Percentiles rank a stretch among this genome's conserved stretches.
Evolutionary conservation across 2,329 filamentous ascomycete species (phyloP).

Genomic region (Aspergillus amoenus): DNA sequence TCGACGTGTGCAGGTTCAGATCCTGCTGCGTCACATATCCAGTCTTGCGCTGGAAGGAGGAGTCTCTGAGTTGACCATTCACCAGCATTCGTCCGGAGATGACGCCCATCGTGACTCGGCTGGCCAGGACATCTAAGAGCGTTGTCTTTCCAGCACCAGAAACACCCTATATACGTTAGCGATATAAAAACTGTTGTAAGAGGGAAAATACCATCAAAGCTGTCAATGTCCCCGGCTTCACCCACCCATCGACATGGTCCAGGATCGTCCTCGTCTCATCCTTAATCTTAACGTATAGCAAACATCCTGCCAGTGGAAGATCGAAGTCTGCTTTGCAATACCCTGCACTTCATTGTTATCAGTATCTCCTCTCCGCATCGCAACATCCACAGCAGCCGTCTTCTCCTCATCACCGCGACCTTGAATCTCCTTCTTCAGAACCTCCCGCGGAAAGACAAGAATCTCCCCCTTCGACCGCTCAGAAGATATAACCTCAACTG

Average conservation of each 20-base stretch:
- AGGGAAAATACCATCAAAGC: slow-evolving; percentile 64
- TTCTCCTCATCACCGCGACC: no score
- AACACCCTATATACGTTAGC: slow-evolving; percentile 51
- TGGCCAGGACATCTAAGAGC: slow-evolving; percentile 80
- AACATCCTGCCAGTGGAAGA: slow-evolving; percentile 84
- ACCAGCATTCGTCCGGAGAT: slow-evolving; percentile 84
- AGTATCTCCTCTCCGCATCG: no score
- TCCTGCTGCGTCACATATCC: slow-evolving; percentile 93
- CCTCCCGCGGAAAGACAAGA: slow-evolving; percentile 58
- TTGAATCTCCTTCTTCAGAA: no score
- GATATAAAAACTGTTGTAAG: no score
- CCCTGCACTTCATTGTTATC: slow-evolving; percentile 3
- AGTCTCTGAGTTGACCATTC: slow-evolving; percentile 70
- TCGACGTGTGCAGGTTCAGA: slow-evolving; percentile 79
- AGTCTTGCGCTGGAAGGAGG: slow-evolving; percentile 85
- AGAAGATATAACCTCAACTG: slow-evolving; percentile 42
- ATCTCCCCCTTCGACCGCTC: slow-evolving; percentile 64
- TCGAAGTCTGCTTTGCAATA: slow-evolving; percentile 62
- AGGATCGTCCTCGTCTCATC: slow-evolving; percentile 71
- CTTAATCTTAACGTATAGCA: slow-evolving; percentile 82
- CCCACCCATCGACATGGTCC: slow-evolving; percentile 86
- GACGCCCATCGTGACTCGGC: slow-evolving; percentile 83
- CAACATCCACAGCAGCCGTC: no score
- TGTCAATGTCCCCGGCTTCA: slow-evolving; percentile 86
- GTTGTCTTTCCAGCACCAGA: slow-evolving; percentile 95